phyloP scores from a whole-genome alignment of 106 monocot species.

The Gastrodia elata region DNA sequence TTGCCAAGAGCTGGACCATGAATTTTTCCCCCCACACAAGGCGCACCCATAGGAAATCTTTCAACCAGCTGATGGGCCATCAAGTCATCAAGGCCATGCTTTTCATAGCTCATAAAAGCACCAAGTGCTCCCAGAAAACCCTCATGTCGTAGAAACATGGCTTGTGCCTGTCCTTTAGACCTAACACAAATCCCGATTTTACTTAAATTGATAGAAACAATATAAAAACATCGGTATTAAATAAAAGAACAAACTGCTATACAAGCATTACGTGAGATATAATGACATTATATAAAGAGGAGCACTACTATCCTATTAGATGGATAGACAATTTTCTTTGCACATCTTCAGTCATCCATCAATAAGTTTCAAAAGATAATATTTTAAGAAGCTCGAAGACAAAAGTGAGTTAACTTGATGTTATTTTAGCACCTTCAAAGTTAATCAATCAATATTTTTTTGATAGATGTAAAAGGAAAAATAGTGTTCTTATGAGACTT shows the following conservation, averaged over 20 bases:
- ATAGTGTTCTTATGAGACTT: not conserved
- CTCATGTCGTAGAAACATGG: conserved; percentile 98
- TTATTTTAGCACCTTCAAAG: too few relatives aligned
- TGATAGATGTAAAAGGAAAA: too few relatives aligned
- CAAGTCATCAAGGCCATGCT: conserved; percentile 93
- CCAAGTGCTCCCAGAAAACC: conserved; percentile 92
- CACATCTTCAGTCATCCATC: too few relatives aligned
- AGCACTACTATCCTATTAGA: too few relatives aligned
- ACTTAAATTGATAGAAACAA: not conserved
- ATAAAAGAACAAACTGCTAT: not conserved
- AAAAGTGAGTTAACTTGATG: too few relatives aligned
- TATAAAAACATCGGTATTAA: not conserved
- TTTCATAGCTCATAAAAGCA: conserved; percentile 99
- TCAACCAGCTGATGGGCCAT: conserved; percentile 88
- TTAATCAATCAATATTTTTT: too few relatives aligned
- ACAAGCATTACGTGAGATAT: not conserved
- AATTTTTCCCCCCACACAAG: conserved; percentile 75
- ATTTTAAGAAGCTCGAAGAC: too few relatives aligned
- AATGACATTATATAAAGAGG: too few relatives aligned
- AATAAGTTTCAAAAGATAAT: too few relatives aligned
- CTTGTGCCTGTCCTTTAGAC: conserved; percentile 94
- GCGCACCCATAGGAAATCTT: conserved; percentile 93
- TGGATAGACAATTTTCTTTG: too few relatives aligned
- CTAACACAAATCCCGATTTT: conserved; percentile 20
- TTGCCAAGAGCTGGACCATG: conserved; percentile 79